Percentiles rank a stretch among this genome's conserved stretches.
phyloP scores from a whole-genome alignment of 805 yeast species.

The Teunomyces pallodes region DNA sequence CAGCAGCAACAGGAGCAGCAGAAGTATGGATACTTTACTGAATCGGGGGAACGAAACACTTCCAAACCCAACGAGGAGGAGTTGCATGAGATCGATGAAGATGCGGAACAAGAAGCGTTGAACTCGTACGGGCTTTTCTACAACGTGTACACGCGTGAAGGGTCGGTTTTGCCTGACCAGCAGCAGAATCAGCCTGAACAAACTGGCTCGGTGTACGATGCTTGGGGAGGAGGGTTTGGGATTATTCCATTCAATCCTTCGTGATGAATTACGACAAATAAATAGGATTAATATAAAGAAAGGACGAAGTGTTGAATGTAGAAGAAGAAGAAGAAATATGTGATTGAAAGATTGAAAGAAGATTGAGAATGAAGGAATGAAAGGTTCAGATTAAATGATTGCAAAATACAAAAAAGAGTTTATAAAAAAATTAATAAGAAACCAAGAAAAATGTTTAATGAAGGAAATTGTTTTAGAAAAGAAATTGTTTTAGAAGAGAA shows the following conservation, averaged over 20 bases:
- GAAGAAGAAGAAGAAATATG: too few species aligned
- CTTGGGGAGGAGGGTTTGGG: constrained; percentile 33
- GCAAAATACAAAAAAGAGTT: too few species aligned
- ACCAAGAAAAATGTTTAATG: too few species aligned
- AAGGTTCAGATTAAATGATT: too few species aligned
- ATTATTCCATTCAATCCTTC: constrained; percentile 45
- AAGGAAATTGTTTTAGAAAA: too few species aligned
- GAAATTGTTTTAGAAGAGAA: too few species aligned
- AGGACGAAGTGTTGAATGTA: too few species aligned
- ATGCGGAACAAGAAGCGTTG: constrained; percentile 33
- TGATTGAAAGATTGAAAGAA: too few species aligned
- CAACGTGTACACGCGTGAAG: constrained; percentile 34
- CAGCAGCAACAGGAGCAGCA: constrained; percentile 3
- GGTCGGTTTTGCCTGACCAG: constrained; percentile 23
- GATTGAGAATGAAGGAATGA: too few species aligned
- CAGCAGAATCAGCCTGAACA: constrained; percentile 7
- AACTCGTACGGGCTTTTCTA: constrained; percentile 39
- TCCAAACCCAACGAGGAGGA: constrained; percentile 1
- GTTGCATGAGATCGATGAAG: constrained; percentile 19
- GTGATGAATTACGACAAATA: constrained; percentile 7
- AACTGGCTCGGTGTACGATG: constrained; percentile 23
- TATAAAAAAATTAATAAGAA: too few species aligned
- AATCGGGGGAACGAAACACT: constrained; percentile 1
- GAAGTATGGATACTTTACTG: constrained; percentile 2
- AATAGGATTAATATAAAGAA: too few species aligned